Conservation (phyloP, 495 filamentous ascomycete species). For the Trichocladium uniseriatum region DNA sequence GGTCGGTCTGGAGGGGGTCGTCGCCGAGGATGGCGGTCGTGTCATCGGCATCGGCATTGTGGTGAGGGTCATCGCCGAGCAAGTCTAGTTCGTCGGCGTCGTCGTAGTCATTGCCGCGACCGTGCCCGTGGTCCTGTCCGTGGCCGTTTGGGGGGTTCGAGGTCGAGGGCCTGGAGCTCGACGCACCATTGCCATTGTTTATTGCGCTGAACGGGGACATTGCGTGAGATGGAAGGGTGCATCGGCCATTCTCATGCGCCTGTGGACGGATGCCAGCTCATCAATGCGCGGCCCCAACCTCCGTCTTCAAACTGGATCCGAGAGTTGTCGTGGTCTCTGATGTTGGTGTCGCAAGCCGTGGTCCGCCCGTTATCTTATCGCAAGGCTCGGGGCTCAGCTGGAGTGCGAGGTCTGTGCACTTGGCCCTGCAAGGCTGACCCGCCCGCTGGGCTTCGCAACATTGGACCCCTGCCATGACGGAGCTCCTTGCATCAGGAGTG, state of each 20-base stretch:
- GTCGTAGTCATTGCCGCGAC: constrained; percentile 19
- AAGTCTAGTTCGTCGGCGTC: constrained; percentile 39
- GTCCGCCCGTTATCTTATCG: constrained; percentile 5
- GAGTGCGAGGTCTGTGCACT: neutral
- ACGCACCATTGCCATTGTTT: constrained; percentile 15
- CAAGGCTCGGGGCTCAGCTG: neutral
- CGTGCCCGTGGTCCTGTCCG: no score
- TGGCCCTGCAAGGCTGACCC: neutral
- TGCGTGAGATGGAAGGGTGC: neutral
- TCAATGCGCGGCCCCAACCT: no score
- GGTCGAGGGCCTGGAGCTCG: constrained; percentile 12
- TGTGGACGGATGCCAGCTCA: neutral
- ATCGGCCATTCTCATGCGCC: constrained; percentile 12
- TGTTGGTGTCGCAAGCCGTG: neutral
- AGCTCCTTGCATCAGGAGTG: no score
- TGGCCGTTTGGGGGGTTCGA: no score
- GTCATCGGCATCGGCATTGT: constrained; percentile 22
- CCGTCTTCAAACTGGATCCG: neutral
- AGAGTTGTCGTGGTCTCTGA: neutral
- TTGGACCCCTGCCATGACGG: no score
- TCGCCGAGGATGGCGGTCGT: constrained; percentile 27
- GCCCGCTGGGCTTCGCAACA: no score
- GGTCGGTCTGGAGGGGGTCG: constrained; percentile 43
- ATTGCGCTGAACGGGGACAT: constrained; percentile 19
- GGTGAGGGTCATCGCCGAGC: constrained; percentile 29